Evolutionary conservation across 805 yeast genomes (phyloP), one percentile per base, ranked within the genome.

Genomic region (Clavispora asparagi): DNA sequence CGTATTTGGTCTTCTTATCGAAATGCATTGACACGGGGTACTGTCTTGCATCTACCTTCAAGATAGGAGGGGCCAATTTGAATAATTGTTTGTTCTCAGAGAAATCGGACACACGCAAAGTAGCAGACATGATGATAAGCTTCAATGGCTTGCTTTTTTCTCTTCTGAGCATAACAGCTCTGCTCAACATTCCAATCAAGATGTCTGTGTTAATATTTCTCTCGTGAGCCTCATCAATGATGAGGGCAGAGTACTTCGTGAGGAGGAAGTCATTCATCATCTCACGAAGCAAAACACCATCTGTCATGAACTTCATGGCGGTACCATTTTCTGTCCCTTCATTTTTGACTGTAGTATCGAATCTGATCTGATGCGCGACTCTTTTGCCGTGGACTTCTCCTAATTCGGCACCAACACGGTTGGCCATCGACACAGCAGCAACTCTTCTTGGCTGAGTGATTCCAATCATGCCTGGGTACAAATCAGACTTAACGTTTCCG

Each of bases 191-290:
- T 41, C 99, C 99, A 51, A 94, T 90, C 46, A 94, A 72, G 41
- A 94, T 92, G 67, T 94, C 99, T 0, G 99, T 94, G 61, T 94
- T 94, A 50, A 92, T 82, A 61, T 90, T 92, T 63, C 99, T 79
- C 65, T 94, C 99, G 64, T 94, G 99, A 0, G 99, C 99, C 67
- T 94, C 99, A 70, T 94, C 99, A 48, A 94, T 87, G 26, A 95
- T 77, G 39, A 94, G 76, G 0, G 87, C 83, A 0, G 97, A 90
- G 62, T 94, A 94, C 58, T 86, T 87, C 31, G 79, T 74, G 42
- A 95, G 70, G 51, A 85, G 68, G 49, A 94, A 85, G 59, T 94
- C 99, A 1, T 79, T 73, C 85, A 92, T 85, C 87, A 94, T 83
- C 65, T 94, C 99, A 54, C 98, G 76, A 32, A 95, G 69, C 44